These are phyloP conservation scores for Millerozyma acaciae DNA, from an alignment of 805 yeast genomes.

Conservation along the genomic window DNA sequence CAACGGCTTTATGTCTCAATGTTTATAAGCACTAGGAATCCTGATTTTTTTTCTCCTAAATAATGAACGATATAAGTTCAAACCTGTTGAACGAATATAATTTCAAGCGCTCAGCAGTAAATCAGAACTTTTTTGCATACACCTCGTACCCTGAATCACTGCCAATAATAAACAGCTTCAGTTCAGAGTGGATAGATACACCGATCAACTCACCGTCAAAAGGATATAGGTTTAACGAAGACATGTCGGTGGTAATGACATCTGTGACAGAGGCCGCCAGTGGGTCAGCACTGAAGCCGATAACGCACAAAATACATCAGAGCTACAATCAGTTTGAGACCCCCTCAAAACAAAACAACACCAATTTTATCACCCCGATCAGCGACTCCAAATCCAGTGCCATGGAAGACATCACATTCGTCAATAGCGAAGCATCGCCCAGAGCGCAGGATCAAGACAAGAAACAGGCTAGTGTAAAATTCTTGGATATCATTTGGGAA, in stretches of 20 bases:
- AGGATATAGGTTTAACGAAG: conserved; percentile 7
- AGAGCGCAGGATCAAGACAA: conserved; percentile 4
- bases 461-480: no score
- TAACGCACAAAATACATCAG: not conserved
- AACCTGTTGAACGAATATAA: no score
- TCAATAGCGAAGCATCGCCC: conserved; percentile 5
- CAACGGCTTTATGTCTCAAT: no score
- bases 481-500: conserved; percentile 47
- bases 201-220: conserved; percentile 13
- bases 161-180: conserved; percentile 11
- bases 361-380: conserved; percentile 6
- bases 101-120: no score
- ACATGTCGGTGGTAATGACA: conserved; percentile 12
- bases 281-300: conserved; percentile 12
- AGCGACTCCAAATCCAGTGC: conserved; percentile 5
- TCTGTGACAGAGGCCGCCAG: conserved; percentile 5
- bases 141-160: conserved; percentile 4
- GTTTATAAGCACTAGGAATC: no score
- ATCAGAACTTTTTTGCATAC: no score
- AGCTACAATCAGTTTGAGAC: conserved; percentile 12
- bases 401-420: no score
- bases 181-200: conserved; percentile 26
- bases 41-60: conserved; percentile 1
- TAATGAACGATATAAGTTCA: conserved; percentile 7
- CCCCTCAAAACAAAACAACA: conserved; percentile 7